phyloP scores from a whole-genome alignment of 805 yeast genomes.

The Ogataea sp. region DNA sequence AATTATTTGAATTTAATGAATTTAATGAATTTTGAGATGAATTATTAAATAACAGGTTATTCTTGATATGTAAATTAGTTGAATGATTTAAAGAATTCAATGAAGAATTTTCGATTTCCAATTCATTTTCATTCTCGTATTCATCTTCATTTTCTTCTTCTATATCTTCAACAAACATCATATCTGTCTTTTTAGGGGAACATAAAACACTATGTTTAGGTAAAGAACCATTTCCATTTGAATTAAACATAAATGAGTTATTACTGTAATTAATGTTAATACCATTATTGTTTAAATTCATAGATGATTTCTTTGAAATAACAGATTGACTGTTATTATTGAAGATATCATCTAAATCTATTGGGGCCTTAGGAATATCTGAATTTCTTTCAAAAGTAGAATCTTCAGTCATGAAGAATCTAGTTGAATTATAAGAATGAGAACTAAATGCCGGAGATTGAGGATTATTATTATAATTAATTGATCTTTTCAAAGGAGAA shows the following conservation, averaged over 20 bases:
- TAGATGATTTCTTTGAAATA: too few relatives aligned
- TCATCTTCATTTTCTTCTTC: slow-evolving; percentile 19
- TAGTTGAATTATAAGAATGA: slow-evolving; percentile 6
- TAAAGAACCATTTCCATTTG: too few relatives aligned
- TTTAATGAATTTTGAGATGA: slow-evolving; percentile 2
- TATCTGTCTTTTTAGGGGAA: slow-evolving; percentile 23
- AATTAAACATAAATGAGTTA: too few relatives aligned
- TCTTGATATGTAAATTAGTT: too few relatives aligned
- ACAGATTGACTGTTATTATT: slow-evolving; percentile 7
- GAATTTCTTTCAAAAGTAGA: slow-evolving; percentile 18
- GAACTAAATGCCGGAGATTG: slow-evolving; percentile 4
- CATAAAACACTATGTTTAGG: slow-evolving; percentile 22
- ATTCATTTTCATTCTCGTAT: neutral
- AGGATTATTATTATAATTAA: neutral
- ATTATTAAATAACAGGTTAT: neutral
- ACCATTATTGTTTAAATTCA: too few relatives aligned
- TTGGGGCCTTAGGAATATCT: slow-evolving; percentile 24
- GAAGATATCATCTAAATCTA: slow-evolving; percentile 25
- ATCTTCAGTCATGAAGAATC: slow-evolving; percentile 25
- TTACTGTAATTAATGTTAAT: too few relatives aligned
- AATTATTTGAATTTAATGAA: slow-evolving; percentile 7
- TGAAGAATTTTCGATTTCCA: slow-evolving; percentile 2
- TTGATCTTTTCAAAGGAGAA: neutral
- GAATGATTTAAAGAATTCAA: neutral
- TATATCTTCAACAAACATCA: slow-evolving; percentile 22